Evolutionary conservation across 106 monocot species (phyloP).

Genomic region (Acorus gramineus): DNA sequence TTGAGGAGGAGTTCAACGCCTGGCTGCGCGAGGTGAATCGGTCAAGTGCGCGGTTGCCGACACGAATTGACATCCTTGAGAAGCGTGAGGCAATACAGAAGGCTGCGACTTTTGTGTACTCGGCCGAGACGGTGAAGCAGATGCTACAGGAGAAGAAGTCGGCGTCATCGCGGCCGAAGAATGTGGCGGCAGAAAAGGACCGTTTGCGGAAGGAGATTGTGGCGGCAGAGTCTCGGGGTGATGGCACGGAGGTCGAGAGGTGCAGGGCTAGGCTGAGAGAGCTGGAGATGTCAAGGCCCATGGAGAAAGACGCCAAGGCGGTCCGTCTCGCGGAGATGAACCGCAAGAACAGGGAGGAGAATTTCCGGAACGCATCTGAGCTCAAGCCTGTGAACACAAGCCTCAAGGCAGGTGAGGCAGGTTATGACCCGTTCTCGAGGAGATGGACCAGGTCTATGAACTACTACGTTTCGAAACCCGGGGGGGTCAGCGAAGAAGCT

Average conservation of each 20-base stretch:
- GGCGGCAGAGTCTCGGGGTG: conserved; percentile 31
- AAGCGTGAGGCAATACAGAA: conserved; percentile 64
- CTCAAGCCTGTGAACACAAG: conserved; percentile 64
- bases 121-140: conserved; percentile 80
- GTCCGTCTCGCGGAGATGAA: conserved; percentile 87
- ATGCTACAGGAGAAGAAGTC: conserved; percentile 90
- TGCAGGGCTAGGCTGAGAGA: conserved; percentile 46
- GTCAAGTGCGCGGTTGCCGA: conserved; percentile 37
- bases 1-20: conserved; percentile 55
- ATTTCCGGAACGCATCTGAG: conserved; percentile 87
- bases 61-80: conserved; percentile 36
- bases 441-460: conserved; percentile 95
- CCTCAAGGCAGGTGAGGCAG: conserved; percentile 82
- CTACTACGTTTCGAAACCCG: conserved; percentile 59
- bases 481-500: conserved; percentile 21
- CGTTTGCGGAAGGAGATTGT: conserved; percentile 73
- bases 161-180: conserved; percentile 53
- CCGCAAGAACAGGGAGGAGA: conserved; percentile 73
- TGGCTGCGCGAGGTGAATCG: conserved; percentile 55
- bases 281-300: conserved; percentile 35
- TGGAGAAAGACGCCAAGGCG: conserved; percentile 62
- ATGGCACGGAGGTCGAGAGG: conserved; percentile 58
- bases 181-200: conserved; percentile 86
- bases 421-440: conserved; percentile 92
- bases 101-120: conserved; percentile 60